Evolutionary conservation across 768 basidiomycete genomes (phyloP).

Genomic region (Suillus ampliporus): DNA sequence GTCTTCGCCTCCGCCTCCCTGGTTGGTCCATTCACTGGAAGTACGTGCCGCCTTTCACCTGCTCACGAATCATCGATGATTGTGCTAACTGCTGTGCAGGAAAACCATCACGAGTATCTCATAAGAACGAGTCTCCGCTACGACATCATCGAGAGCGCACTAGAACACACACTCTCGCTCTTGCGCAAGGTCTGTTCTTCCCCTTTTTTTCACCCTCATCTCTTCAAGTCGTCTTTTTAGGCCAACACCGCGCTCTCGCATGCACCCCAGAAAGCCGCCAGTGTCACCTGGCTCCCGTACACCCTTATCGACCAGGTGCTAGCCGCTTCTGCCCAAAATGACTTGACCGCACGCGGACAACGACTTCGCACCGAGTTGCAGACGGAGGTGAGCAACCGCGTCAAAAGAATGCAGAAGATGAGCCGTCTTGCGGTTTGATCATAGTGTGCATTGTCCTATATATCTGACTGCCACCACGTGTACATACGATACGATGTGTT

Average conservation of each 20-base stretch:
- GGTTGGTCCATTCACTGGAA: constrained; percentile 81
- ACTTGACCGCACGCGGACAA: constrained; percentile 49
- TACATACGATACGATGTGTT: constrained; percentile 8
- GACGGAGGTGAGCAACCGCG: constrained; percentile 62
- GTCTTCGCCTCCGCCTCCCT: constrained; percentile 70
- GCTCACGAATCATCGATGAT: constrained; percentile 4
- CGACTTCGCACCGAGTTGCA: constrained; percentile 56
- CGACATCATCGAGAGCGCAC: constrained; percentile 78
- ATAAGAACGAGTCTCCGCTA: constrained; percentile 80
- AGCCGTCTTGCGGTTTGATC: constrained; percentile 41
- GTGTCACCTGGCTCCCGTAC: constrained; percentile 81
- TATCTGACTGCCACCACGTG: constrained; percentile 5
- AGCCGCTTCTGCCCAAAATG: constrained; percentile 60
- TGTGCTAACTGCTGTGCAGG: constrained; percentile 40
- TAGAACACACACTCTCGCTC: constrained; percentile 73
- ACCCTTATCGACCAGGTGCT: constrained; percentile 85
- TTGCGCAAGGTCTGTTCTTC: constrained; percentile 68
- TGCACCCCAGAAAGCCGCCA: constrained; percentile 58
- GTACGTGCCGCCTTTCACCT: constrained; percentile 41
- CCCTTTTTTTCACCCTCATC: constrained; percentile 19
- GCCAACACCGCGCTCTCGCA: constrained; percentile 58
- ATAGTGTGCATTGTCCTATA: neutral
- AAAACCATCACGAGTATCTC: constrained; percentile 82
- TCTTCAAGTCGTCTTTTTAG: constrained; percentile 38
- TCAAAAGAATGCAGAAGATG: constrained; percentile 72